These are phyloP conservation scores for Plantago elongata DNA, from an alignment of 257 asterid genomes.

Conservation along the genomic window DNA sequence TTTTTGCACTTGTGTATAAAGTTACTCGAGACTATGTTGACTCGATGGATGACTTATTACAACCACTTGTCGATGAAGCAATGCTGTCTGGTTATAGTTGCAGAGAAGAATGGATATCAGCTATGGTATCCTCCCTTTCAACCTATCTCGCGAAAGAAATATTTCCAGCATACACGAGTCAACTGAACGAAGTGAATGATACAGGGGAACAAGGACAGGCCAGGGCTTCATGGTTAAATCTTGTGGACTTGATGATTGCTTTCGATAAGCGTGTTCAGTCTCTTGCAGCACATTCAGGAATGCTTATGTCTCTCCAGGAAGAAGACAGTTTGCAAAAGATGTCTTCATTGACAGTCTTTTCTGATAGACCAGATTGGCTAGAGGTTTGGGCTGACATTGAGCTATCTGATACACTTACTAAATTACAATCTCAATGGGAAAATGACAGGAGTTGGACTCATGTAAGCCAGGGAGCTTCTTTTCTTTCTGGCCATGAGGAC, in stretches of 20 bases:
- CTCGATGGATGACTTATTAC: slow-evolving; percentile 91
- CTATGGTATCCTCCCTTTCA: slow-evolving; percentile 72
- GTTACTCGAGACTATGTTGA: slow-evolving; percentile 87
- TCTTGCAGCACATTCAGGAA: slow-evolving; percentile 66
- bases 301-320: slow-evolving; percentile 54
- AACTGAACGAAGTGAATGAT: slow-evolving; percentile 55
- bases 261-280: slow-evolving; percentile 70
- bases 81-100: slow-evolving; percentile 93
- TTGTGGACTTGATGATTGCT: slow-evolving; percentile 75
- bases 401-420: slow-evolving; percentile 52
- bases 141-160: slow-evolving; percentile 82
- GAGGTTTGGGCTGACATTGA: slow-evolving; percentile 89
- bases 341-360: slow-evolving; percentile 69
- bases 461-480: slow-evolving; percentile 32
- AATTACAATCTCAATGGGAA: slow-evolving; percentile 57
- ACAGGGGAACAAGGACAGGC: slow-evolving; percentile 45
- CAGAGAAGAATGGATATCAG: slow-evolving; percentile 96
- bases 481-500: slow-evolving; percentile 55
- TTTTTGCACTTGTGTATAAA: slow-evolving; percentile 84
- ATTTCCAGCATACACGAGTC: slow-evolving; percentile 48
- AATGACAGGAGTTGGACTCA: slow-evolving; percentile 67
- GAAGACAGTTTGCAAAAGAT: slow-evolving; percentile 57
- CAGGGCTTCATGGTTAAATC: slow-evolving; percentile 70
- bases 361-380: slow-evolving; percentile 97
- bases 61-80: slow-evolving; percentile 91